phyloP scores from a whole-genome alignment of 129 eudicot genomes.

The Centella asiatica region DNA sequence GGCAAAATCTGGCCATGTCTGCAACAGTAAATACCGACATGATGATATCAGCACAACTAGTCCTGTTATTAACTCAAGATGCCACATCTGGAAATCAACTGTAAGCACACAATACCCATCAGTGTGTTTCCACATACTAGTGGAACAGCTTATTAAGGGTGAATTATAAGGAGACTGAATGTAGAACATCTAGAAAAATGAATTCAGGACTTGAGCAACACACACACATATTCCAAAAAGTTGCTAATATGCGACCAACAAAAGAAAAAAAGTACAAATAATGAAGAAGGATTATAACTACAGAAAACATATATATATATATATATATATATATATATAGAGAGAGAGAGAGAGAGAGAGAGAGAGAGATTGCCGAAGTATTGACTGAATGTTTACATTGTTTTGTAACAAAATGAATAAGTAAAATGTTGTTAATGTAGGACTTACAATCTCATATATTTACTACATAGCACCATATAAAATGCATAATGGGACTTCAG shows the following conservation, averaged over 20 bases:
- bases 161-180: not conserved
- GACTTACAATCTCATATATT: not conserved
- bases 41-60: slow-evolving; percentile 64
- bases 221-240: too few relatives aligned
- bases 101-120: slow-evolving; percentile 19
- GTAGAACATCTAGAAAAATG: not conserved
- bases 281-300: too few relatives aligned
- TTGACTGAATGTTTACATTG: too few relatives aligned
- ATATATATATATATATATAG: too few relatives aligned
- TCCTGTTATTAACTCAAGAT: slow-evolving; percentile 64
- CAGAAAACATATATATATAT: too few relatives aligned
- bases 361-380: too few relatives aligned
- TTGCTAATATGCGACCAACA: too few relatives aligned
- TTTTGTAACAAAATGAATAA: not conserved
- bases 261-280: too few relatives aligned
- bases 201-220: slow-evolving; percentile 4
- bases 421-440: not conserved
- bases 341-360: too few relatives aligned
- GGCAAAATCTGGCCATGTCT: slow-evolving; percentile 85
- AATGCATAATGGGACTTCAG: not conserved
- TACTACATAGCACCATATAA: too few relatives aligned
- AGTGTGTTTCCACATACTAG: not conserved
- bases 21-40: slow-evolving; percentile 59
- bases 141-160: not conserved
- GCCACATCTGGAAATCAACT: slow-evolving; percentile 76